A percentile compares a stretch with the other conserved stretches of the same genome.
Conservation (phyloP, 73 alveolate species). For the Tetrahymena malaccensis region DNA sequence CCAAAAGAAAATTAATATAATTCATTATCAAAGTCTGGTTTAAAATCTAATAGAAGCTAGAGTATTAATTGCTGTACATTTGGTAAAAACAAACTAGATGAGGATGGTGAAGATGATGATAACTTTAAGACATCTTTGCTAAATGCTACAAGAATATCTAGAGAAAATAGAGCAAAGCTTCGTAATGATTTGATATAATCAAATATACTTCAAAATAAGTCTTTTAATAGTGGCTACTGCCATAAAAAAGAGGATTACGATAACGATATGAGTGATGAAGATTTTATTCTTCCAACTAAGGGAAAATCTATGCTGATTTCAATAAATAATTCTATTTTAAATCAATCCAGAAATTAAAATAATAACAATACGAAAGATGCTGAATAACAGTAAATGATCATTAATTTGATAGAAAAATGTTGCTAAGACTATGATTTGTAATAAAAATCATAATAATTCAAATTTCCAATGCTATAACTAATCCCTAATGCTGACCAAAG, state of each 20-base stretch:
- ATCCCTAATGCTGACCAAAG: neutral
- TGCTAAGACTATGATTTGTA: neutral
- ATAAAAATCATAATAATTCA: neutral
- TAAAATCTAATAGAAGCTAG: neutral
- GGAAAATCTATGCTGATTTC: neutral
- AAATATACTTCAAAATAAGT: neutral
- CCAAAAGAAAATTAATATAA: neutral
- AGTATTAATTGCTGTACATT: neutral
- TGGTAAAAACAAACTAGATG: neutral
- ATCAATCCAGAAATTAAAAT: neutral
- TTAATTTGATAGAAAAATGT: neutral
- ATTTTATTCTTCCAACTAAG: neutral
- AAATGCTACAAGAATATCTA: neutral
- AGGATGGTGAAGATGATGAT: neutral
- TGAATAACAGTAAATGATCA: neutral
- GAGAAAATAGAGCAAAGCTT: neutral
- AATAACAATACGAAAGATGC: neutral
- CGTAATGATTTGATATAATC: neutral
- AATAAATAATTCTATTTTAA: neutral
- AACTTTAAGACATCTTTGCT: neutral
- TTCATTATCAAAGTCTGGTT: neutral
- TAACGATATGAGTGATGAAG: neutral
- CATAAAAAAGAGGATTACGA: neutral
- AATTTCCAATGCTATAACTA: neutral
- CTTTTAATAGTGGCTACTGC: neutral